A percentile compares a stretch with the other conserved stretches of the same genome.
phyloP scores from a whole-genome alignment of 163 green algal genomes.

The Coccomyxa subellipsoidea region DNA sequence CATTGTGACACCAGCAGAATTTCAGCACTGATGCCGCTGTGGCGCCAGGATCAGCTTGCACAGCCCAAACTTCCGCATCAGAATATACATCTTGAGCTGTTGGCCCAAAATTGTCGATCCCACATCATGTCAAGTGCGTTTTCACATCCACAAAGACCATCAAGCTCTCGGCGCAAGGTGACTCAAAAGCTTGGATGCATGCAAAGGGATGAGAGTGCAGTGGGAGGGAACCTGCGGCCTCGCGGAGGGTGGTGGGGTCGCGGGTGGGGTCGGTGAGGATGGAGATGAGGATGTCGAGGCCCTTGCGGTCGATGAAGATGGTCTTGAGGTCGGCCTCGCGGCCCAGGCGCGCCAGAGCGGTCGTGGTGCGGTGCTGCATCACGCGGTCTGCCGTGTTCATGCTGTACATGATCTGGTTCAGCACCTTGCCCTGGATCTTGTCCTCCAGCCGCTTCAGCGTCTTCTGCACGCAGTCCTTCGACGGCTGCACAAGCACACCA shows the following conservation, averaged over 20 bases:
- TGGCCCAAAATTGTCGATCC: too few species aligned
- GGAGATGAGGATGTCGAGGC: slow-evolving; percentile 59
- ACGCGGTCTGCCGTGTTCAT: slow-evolving; percentile 35
- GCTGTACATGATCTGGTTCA: slow-evolving; percentile 85
- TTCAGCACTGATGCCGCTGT: too few species aligned
- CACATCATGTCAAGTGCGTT: too few species aligned
- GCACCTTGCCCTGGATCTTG: slow-evolving; percentile 60
- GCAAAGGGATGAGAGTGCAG: background rate
- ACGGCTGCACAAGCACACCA: slow-evolving; percentile 80
- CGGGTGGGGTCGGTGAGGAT: slow-evolving; percentile 44
- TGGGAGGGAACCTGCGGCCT: slow-evolving; percentile 20
- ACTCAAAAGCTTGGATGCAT: background rate
- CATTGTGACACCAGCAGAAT: too few species aligned
- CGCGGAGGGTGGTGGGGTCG: background rate
- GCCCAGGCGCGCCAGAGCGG: slow-evolving; percentile 77
- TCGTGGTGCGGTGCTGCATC: slow-evolving; percentile 71
- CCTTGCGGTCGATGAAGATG: slow-evolving; percentile 42
- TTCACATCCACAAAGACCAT: too few species aligned
- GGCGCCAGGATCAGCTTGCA: too few species aligned
- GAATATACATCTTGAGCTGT: too few species aligned
- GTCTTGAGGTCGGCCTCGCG: slow-evolving; percentile 56
- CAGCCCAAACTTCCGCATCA: too few species aligned
- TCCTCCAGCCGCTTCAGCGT: slow-evolving; percentile 93
- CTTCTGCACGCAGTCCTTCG: slow-evolving; percentile 95
- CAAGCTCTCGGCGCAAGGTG: too few species aligned